phyloP scores from a whole-genome alignment of 495 filamentous ascomycete genomes.

The Rhizodiscina lignyota region DNA sequence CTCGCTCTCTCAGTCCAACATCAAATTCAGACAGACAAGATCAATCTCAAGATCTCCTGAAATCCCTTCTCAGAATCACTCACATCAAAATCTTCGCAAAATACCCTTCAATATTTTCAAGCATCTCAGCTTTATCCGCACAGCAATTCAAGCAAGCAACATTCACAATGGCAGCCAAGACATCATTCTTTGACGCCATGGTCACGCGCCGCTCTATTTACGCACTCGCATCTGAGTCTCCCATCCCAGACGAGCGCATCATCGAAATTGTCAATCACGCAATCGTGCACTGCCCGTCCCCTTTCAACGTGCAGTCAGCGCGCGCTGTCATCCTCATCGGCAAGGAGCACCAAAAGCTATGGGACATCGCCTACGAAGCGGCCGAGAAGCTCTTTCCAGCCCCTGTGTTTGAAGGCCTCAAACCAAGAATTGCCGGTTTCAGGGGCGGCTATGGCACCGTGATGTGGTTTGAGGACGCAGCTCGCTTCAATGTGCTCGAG shows the following conservation, averaged over 20 bases:
- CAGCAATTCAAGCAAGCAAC: too few relatives aligned
- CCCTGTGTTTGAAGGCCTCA: constrained; percentile 33
- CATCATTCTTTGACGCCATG: constrained; percentile 33
- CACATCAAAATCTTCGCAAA: too few relatives aligned
- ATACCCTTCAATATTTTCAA: too few relatives aligned
- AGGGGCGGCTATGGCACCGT: constrained; percentile 41
- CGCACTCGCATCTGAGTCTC: constrained; percentile 35
- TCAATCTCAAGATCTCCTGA: too few relatives aligned
- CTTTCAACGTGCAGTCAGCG: constrained; percentile 48
- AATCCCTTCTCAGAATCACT: too few relatives aligned
- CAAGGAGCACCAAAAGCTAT: constrained; percentile 44
- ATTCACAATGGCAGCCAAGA: constrained; percentile 9
- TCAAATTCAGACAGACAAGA: too few relatives aligned
- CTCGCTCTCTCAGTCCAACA: too few relatives aligned
- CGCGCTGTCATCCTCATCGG: constrained; percentile 40
- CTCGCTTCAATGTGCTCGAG: constrained; percentile 32
- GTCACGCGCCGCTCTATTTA: constrained; percentile 43
- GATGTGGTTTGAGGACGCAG: constrained; percentile 48
- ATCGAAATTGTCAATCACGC: constrained; percentile 33
- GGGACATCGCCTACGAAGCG: constrained; percentile 35
- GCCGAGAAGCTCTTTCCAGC: constrained; percentile 39
- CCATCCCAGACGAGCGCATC: constrained; percentile 35
- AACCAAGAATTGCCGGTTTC: constrained; percentile 31
- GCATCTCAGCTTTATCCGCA: too few relatives aligned
- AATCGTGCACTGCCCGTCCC: constrained; percentile 35